A percentile compares a stretch with the other conserved stretches of the same genome.
phyloP scores from a whole-genome alignment of 2,329 filamentous ascomycete genomes.

The Cladosporium sp. region DNA sequence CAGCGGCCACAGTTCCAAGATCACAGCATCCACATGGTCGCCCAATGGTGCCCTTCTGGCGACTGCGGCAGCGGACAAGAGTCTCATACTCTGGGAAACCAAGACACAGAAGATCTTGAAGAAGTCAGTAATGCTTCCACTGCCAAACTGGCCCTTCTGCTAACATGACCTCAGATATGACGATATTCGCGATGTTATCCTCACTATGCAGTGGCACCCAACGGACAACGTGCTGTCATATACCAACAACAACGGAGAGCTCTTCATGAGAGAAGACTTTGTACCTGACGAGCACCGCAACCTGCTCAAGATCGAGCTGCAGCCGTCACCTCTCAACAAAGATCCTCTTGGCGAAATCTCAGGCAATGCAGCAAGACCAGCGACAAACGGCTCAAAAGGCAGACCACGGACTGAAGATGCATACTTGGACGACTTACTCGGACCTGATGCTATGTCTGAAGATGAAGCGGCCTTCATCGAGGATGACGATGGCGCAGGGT shows the following conservation, averaged over 20 bases:
- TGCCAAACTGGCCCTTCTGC: background rate
- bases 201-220: conserved; percentile 89
- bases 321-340: conserved; percentile 83
- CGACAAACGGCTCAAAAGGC: conserved; percentile 55
- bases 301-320: conserved; percentile 56
- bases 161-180: conserved; percentile 54
- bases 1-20: conserved; percentile 74
- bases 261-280: conserved; percentile 81
- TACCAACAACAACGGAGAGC: conserved; percentile 87
- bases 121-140: conserved; percentile 43
- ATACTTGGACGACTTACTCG: conserved; percentile 81
- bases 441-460: conserved; percentile 59
- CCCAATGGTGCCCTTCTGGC: conserved; percentile 89
- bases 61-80: conserved; percentile 59
- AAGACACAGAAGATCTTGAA: conserved; percentile 81
- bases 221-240: conserved; percentile 86
- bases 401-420: conserved; percentile 51
- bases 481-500: conserved; percentile 93
- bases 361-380: conserved; percentile 62
- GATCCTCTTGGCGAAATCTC: conserved; percentile 72
- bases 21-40: conserved; percentile 89
- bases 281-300: conserved; percentile 54
- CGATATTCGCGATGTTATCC: conserved; percentile 70
- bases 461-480: conserved; percentile 82
- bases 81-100: conserved; percentile 82